phyloP scores from a whole-genome alignment of 768 basidiomycete species.

The Serendipita sp. region DNA sequence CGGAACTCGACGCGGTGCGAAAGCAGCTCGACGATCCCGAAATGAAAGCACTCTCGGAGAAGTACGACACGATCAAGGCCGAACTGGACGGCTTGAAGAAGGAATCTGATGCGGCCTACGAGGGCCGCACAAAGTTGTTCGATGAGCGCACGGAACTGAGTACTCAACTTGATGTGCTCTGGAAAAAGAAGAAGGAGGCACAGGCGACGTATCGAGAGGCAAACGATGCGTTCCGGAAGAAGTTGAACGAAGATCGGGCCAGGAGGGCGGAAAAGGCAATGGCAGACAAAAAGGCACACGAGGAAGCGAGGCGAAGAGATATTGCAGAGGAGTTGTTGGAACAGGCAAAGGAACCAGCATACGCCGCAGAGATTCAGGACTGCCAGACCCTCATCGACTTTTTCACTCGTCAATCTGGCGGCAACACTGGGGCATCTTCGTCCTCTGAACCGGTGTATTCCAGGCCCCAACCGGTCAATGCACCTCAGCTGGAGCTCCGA shows the following conservation, averaged over 20 bases:
- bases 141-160: constrained; percentile 72
- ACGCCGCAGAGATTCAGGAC: constrained; percentile 86
- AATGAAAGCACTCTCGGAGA: constrained; percentile 59
- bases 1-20: constrained; percentile 57
- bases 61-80: constrained; percentile 63
- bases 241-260: constrained; percentile 78
- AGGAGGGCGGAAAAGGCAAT: constrained; percentile 63
- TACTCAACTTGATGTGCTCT: constrained; percentile 52
- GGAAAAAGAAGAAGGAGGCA: constrained; percentile 61
- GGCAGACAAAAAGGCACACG: constrained; percentile 59
- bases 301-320: constrained; percentile 65
- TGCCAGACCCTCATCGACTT: constrained; percentile 84
- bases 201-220: constrained; percentile 57
- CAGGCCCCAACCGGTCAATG: constrained; percentile 24
- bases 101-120: constrained; percentile 71
- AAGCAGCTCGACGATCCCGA: constrained; percentile 85
- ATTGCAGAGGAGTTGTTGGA: constrained; percentile 68
- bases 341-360: constrained; percentile 81
- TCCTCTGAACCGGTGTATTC: constrained; percentile 29
- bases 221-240: constrained; percentile 66
- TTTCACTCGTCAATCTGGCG: constrained; percentile 44
- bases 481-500: constrained; percentile 64
- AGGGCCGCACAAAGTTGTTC: constrained; percentile 63
- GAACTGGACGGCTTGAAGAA: constrained; percentile 80
- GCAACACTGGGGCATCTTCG: constrained; percentile 11